Base-by-base conservation (phyloP, 306 rosid genomes). In the Acacia confusa region DNA sequence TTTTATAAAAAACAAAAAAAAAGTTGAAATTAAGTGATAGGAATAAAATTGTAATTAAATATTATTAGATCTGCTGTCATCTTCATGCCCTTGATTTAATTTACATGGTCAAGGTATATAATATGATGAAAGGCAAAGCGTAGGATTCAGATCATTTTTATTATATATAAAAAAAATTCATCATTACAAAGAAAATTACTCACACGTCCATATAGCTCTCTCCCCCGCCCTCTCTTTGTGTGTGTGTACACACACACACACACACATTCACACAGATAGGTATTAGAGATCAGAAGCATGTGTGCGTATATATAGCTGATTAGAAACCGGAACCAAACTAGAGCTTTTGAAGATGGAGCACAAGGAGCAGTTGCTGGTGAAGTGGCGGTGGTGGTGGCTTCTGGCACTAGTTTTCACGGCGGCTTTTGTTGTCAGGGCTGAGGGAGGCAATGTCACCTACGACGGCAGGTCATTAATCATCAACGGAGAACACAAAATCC, bases 401-500 rank as follows among this genome's bases (percentile, higher is more conserved):
- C 32, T 87, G 16, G 85, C 85, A 14, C 15, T 87, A 63, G 40
- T 87, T 17, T 53, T 75, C 11, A 58, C 75, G 27, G 66, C n/a
- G 57, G 82, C 34, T 60, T 55, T 84, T 4, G 5, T 16, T 2
- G 74, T 43, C 65, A 2, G 41, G 71, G 78, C 66, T n/a, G 20
- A 63, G 24, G 88, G 82, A 38, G 85, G 84, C 53, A 84, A 70
- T 63, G 94, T 93, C 43, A 85, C 89, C 24, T 92, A 94, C 45
- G 97, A 94, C 25, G 92, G 88, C 25, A 86, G 90, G 75, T 90
- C 94, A 15, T 84, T 93, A 78, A 71, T 93, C 67, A 78, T 93
- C 74, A 61, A 89, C 66, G 95, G 89, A 7, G 70, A 90, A 64
- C 98, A 87, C 66, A 79, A 27, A 77, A 82, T 94, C 55, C 91